These are phyloP conservation scores for Phytophthora pinifolia DNA, from an alignment of 352 stramenopile genomes.

Conservation along the genomic window DNA sequence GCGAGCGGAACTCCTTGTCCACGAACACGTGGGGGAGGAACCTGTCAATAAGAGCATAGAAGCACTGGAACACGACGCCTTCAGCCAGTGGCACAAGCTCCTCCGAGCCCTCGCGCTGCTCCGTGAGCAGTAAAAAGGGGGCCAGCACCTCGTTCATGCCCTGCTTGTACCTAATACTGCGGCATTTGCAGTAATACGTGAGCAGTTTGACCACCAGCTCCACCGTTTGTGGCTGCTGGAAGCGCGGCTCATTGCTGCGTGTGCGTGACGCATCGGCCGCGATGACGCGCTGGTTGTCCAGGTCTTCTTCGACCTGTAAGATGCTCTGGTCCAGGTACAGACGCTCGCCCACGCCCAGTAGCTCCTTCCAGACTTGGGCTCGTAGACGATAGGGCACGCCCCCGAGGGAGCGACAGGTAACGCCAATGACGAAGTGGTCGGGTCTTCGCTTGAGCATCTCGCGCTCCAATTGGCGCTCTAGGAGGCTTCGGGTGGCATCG, in stretches of 20 bases:
- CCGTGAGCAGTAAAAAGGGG: constrained; percentile 85
- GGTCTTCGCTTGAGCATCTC: constrained; percentile 73
- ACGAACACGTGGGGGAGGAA: constrained; percentile 89
- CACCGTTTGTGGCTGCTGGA: constrained; percentile 72
- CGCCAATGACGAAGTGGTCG: constrained; percentile 71
- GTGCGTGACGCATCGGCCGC: constrained; percentile 85
- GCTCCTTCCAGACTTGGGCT: constrained; percentile 74
- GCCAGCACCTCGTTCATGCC: constrained; percentile 95
- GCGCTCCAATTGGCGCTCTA: constrained; percentile 43
- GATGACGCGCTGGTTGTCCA: constrained; percentile 92
- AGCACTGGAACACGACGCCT: constrained; percentile 82
- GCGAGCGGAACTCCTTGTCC: constrained; percentile 88
- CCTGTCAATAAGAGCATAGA: constrained; percentile 88
- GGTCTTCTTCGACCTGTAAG: constrained; percentile 71
- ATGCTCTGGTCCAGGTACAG: constrained; percentile 75
- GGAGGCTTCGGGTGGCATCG: not conserved
- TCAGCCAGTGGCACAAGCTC: constrained; percentile 48
- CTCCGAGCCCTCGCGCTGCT: constrained; percentile 23
- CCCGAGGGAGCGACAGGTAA: constrained; percentile 70
- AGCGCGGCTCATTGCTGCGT: constrained; percentile 74
- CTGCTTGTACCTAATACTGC: constrained; percentile 92
- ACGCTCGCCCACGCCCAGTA: constrained; percentile 69
- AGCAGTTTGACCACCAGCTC: constrained; percentile 83
- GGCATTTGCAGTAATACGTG: constrained; percentile 93
- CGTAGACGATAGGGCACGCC: constrained; percentile 57